Evolutionary conservation across 306 rosid species (phyloP), one percentile per base, ranked within the genome.

Genomic region (Inga oerstediana): DNA sequence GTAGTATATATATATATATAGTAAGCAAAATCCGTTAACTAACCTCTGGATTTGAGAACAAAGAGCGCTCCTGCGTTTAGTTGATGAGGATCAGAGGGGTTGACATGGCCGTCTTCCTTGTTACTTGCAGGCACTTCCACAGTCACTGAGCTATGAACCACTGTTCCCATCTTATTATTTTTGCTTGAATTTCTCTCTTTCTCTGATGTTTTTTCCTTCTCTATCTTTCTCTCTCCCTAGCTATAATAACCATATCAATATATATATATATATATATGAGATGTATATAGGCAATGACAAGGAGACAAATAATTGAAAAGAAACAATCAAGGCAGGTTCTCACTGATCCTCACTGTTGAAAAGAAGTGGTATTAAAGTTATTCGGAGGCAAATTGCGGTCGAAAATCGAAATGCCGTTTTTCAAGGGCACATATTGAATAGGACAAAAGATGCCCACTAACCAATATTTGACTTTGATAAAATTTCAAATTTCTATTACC

Each of bases 11-110:
- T 11, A 11, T 1, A 3, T 46, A 10, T 46, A 10, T 10, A 46
- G 2, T 3, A 70, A 69, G 27, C 46, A 54, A 20, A 2, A 19
- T 20, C 64, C n/a, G 11, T 24, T 61, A 12, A 52, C 66, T 72
- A 11, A 94, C 98, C 98, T 90, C 70, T 27, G 34, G 97, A 90
- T 81, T 90, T 91, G 65, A 94, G 94, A 77, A 94, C 97, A 56
- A 94, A 93, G 72, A 90, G 75, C 68, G 92, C 93, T 61, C 97
- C 97, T 17, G 98, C 98, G 81, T 92, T 97, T 15, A 88, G 86
- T 78, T 90, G 85, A 30, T 78, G 52, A 0, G 85, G 35, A 86
- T 72, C 66, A n/a, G 88, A 61, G 11, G 75, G 78, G 65, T 22
- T 61, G 9, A 15, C 85, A 76, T 75, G 82, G 20, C 89, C 88